These are phyloP conservation scores for Aspergillus hortae DNA, from an alignment of 2,329 filamentous ascomycete species.

Conservation along the genomic window DNA sequence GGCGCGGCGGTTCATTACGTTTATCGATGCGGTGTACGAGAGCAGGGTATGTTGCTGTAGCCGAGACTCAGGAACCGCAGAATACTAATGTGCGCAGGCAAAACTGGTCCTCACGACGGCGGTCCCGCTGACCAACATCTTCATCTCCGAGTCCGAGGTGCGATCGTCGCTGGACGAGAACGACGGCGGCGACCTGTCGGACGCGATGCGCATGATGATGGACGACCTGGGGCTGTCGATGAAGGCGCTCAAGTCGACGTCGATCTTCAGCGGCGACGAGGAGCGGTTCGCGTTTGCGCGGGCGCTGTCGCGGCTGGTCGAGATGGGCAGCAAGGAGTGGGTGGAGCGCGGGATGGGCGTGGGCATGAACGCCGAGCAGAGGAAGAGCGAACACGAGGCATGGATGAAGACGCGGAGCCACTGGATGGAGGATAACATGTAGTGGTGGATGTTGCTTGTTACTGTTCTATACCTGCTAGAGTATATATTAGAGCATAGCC, in stretches of 20 bases:
- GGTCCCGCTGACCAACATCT: constrained; percentile 79
- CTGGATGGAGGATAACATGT: constrained; percentile 50
- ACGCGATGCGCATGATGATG: constrained; percentile 75
- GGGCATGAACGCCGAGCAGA: constrained; percentile 43
- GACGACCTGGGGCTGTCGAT: constrained; percentile 85
- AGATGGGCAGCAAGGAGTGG: constrained; percentile 96
- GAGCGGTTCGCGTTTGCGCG: constrained; percentile 94
- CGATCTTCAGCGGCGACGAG: constrained; percentile 89
- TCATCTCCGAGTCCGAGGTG: constrained; percentile 70
- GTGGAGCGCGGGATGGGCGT: constrained; percentile 69
- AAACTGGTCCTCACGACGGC: constrained; percentile 92
- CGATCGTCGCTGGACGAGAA: constrained; percentile 53
- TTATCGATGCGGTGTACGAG: constrained; percentile 96
- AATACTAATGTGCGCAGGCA: constrained; percentile 52
- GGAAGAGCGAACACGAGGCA: constrained; percentile 44
- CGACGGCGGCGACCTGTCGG: constrained; percentile 54
- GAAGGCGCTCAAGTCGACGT: constrained; percentile 76
- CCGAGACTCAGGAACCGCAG: too few species aligned
- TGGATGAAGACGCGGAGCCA: constrained; percentile 48
- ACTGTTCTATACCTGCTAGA: too few species aligned
- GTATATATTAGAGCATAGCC: too few species aligned
- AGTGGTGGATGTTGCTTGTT: constrained; percentile 1
- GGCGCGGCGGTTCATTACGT: constrained; percentile 91
- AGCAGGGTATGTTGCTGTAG: constrained; percentile 45
- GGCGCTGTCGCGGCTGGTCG: constrained; percentile 75